Percentiles rank a stretch among this genome's conserved stretches.
These are phyloP conservation scores for Boletus subcaerulescens DNA, from an alignment of 768 basidiomycete genomes.

Conservation along the genomic window DNA sequence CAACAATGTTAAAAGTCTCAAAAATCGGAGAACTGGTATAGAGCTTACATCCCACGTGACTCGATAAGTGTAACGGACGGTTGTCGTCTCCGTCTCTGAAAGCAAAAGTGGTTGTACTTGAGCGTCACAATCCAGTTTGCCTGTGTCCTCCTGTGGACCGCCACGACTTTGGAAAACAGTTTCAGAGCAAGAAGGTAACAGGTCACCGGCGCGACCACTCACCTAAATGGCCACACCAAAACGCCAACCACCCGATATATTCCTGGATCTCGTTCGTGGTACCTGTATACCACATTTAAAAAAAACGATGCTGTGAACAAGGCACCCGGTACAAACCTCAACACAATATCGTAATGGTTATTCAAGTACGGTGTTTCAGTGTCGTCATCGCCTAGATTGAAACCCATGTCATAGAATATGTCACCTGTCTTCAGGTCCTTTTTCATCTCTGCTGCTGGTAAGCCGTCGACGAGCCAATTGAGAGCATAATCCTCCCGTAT, in stretches of 20 bases:
- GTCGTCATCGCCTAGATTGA: constrained; percentile 82
- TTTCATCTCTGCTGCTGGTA: constrained; percentile 94
- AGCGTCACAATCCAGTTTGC: constrained; percentile 49
- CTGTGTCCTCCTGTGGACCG: constrained; percentile 46
- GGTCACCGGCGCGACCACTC: background rate
- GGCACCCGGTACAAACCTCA: constrained; percentile 47
- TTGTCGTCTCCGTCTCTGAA: constrained; percentile 55
- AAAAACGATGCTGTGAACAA: constrained; percentile 2
- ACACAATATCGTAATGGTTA: constrained; percentile 89
- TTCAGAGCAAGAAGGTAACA: background rate
- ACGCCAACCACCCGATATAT: constrained; percentile 91
- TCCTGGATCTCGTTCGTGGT: constrained; percentile 68
- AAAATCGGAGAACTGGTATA: background rate
- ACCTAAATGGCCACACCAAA: constrained; percentile 73
- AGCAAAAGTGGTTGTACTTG: constrained; percentile 51
- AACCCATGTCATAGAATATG: constrained; percentile 89
- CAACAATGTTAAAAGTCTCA: constrained; percentile 1
- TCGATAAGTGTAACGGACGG: constrained; percentile 82
- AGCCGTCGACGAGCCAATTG: constrained; percentile 93
- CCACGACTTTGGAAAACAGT: constrained; percentile 48
- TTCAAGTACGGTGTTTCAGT: constrained; percentile 69
- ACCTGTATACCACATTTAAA: constrained; percentile 51
- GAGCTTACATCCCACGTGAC: constrained; percentile 78
- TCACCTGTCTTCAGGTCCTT: constrained; percentile 75
- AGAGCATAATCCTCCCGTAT: constrained; percentile 90